Percentiles rank a stretch among this genome's conserved stretches.
These are phyloP conservation scores for Monilinia aucupariae DNA, from an alignment of 2,329 filamentous ascomycete genomes.

Conservation along the genomic window DNA sequence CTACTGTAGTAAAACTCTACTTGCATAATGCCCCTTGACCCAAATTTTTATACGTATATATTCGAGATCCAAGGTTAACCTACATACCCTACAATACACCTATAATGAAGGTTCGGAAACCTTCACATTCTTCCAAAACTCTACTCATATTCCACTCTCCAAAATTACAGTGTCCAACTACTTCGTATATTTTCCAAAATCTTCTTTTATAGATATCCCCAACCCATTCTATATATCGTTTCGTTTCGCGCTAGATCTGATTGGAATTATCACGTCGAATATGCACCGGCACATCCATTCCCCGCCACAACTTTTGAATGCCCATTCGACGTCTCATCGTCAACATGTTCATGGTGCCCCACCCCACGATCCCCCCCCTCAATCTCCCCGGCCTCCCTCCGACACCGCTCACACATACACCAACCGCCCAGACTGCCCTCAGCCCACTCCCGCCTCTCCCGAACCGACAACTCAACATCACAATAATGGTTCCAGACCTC, in stretches of 20 bases:
- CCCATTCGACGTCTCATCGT: neutral
- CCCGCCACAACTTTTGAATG: neutral
- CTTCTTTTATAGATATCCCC: too few relatives aligned
- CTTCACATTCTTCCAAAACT: too few relatives aligned
- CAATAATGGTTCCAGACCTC: constrained; percentile 95
- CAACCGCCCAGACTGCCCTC: constrained; percentile 78
- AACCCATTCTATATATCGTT: neutral
- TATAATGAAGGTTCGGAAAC: too few relatives aligned
- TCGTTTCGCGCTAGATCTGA: neutral
- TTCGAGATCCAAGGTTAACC: too few relatives aligned
- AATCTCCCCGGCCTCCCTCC: constrained; percentile 54
- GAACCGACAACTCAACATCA: constrained; percentile 72
- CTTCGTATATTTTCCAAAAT: too few relatives aligned
- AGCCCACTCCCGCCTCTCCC: constrained; percentile 83
- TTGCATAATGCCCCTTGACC: too few relatives aligned
- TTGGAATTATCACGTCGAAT: neutral
- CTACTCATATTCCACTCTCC: too few relatives aligned
- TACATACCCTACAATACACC: too few relatives aligned
- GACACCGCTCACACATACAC: constrained; percentile 81
- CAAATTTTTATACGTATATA: too few relatives aligned
- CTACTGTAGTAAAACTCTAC: too few relatives aligned
- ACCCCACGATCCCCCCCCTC: neutral
- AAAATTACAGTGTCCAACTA: too few relatives aligned
- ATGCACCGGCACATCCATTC: neutral
- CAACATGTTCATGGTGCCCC: neutral